A percentile compares a stretch with the other conserved stretches of the same genome.
phyloP scores from a whole-genome alignment of 257 asterid species.

The Leonotis leonurus region DNA sequence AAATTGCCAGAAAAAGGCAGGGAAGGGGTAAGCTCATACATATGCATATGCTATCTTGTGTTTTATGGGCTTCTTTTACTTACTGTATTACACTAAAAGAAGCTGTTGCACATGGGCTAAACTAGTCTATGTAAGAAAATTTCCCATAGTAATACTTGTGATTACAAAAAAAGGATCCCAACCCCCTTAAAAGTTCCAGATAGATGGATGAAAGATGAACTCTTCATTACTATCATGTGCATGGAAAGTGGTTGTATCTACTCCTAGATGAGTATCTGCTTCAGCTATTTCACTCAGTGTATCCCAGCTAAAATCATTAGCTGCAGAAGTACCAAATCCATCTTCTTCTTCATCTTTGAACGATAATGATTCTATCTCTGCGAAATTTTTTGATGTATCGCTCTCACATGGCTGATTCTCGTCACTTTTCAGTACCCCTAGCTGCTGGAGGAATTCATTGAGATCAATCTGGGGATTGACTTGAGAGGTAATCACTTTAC shows the following conservation, averaged over 20 bases:
- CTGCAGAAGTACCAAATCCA: slow-evolving; percentile 29
- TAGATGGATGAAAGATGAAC: slow-evolving; percentile 40
- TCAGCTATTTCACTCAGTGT: slow-evolving; percentile 56
- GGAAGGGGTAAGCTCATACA: background rate
- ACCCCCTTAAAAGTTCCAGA: slow-evolving; percentile 48
- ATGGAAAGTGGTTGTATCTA: slow-evolving; percentile 31
- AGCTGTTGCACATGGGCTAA: slow-evolving; percentile 9
- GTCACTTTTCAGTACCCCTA: slow-evolving; percentile 64
- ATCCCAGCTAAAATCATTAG: slow-evolving; percentile 66
- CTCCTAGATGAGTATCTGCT: slow-evolving; percentile 39
- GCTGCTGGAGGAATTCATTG: slow-evolving; percentile 80
- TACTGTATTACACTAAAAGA: slow-evolving; percentile 15
- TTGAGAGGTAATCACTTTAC: slow-evolving; percentile 22
- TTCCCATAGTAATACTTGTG: slow-evolving; percentile 12
- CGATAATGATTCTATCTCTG: slow-evolving; percentile 36
- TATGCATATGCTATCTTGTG: background rate
- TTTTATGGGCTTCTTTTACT: slow-evolving; percentile 1
- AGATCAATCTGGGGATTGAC: slow-evolving; percentile 91
- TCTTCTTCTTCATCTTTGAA: slow-evolving; percentile 23
- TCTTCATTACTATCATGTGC: slow-evolving; percentile 46
- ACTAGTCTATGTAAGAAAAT: slow-evolving; percentile 11
- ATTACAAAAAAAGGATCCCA: slow-evolving; percentile 10
- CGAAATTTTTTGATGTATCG: slow-evolving; percentile 22
- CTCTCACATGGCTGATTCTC: slow-evolving; percentile 31
- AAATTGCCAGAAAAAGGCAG: slow-evolving; percentile 5